Evolutionary conservation across 805 yeast genomes (phyloP).

Genomic region (Lachancea sp.): DNA sequence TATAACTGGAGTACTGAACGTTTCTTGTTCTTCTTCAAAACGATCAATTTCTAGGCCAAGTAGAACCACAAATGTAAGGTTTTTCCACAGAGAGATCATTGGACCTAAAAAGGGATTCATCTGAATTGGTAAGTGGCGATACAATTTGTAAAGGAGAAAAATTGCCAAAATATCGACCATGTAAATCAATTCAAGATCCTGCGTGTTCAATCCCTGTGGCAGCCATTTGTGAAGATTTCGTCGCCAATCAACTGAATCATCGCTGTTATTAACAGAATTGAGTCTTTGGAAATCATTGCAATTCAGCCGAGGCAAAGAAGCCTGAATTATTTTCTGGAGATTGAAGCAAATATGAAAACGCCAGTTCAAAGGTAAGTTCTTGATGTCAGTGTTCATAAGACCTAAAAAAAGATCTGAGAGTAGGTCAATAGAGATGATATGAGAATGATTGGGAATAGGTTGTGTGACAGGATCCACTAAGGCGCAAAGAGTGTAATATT

Average conservation of each 20-base stretch:
- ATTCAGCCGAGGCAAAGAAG: conserved; percentile 22
- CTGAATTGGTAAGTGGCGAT: conserved; percentile 30
- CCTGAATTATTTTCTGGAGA: conserved; percentile 27
- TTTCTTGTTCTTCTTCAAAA: conserved; percentile 38
- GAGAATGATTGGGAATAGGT: conserved; percentile 52
- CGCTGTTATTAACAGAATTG: conserved; percentile 18
- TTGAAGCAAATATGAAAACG: conserved; percentile 23
- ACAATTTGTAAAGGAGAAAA: conserved; percentile 41
- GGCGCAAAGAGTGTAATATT: conserved; percentile 31
- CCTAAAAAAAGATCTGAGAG: conserved; percentile 48
- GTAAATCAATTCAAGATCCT: conserved; percentile 41
- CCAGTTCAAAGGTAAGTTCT: conserved; percentile 15
- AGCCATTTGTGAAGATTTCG: conserved; percentile 35
- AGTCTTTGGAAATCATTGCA: conserved; percentile 24
- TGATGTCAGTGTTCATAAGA: conserved; percentile 29
- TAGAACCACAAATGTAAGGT: conserved; percentile 51
- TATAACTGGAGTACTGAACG: conserved; percentile 39
- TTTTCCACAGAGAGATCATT: conserved; percentile 59
- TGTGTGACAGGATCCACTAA: conserved; percentile 62
- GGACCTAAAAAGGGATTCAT: conserved; percentile 58
- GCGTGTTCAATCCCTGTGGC: conserved; percentile 33
- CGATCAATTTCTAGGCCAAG: conserved; percentile 58
- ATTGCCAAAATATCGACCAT: conserved; percentile 40
- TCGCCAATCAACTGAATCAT: conserved; percentile 22
- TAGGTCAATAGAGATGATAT: conserved; percentile 50